Conservation (phyloP, 257 asterid genomes). For the Cynanchum wilfordii region DNA sequence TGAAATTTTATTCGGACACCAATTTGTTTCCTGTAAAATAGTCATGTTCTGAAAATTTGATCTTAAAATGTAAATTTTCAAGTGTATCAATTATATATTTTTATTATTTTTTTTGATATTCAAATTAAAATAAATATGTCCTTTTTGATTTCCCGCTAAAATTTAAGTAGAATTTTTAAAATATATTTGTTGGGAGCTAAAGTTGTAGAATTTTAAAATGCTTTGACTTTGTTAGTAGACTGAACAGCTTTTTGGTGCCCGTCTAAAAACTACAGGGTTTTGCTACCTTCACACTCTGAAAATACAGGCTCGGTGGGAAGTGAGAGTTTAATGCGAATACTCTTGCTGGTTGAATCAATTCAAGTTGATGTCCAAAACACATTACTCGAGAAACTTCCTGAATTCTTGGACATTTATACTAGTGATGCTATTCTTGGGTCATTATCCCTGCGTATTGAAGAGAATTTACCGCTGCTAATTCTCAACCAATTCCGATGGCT, state of each 20-base stretch:
- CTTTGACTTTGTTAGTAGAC: neutral
- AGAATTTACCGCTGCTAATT: slow-evolving; percentile 69
- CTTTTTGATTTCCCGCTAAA: too few relatives aligned
- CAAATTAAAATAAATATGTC: too few relatives aligned
- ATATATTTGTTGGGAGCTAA: neutral
- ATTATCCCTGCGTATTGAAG: slow-evolving; percentile 45
- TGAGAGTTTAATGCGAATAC: slow-evolving; percentile 54
- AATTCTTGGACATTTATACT: slow-evolving; percentile 53
- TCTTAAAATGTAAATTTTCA: too few relatives aligned
- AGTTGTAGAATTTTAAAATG: neutral
- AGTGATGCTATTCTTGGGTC: slow-evolving; percentile 25
- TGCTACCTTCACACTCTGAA: slow-evolving; percentile 64
- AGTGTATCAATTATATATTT: too few relatives aligned
- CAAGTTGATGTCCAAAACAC: slow-evolving; percentile 61
- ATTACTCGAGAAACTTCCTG: slow-evolving; percentile 86
- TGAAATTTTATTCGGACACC: neutral
- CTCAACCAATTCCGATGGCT: slow-evolving; percentile 82
- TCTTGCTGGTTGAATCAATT: slow-evolving; percentile 57
- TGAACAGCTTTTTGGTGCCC: neutral
- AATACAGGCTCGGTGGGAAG: slow-evolving; percentile 44
- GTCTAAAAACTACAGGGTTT: slow-evolving; percentile 32
- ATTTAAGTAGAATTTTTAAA: too few relatives aligned
- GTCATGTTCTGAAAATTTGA: too few relatives aligned
- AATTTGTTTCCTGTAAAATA: too few relatives aligned
- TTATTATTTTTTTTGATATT: too few relatives aligned